phyloP scores from a whole-genome alignment of 371 early-diverging fungal species.

The Furculomyces boomerangus region DNA sequence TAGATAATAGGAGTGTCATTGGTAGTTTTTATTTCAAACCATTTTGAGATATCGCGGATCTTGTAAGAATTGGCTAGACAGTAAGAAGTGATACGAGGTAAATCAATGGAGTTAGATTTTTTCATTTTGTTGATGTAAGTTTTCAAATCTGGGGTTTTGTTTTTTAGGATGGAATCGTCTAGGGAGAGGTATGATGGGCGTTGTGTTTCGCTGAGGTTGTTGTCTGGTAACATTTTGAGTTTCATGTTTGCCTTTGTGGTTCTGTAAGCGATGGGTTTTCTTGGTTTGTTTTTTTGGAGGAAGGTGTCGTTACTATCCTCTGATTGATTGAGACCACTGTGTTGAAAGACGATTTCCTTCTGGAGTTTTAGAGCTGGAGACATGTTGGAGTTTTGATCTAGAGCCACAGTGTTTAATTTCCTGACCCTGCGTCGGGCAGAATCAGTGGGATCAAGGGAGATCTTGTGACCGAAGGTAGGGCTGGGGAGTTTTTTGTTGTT shows the following conservation, averaged over 20 bases:
- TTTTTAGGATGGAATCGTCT: slow-evolving; percentile 24
- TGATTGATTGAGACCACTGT: not conserved
- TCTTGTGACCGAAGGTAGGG: too few relatives aligned
- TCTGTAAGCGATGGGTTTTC: slow-evolving; percentile 30
- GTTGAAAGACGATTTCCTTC: slow-evolving; percentile 1
- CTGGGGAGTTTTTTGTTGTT: too few relatives aligned
- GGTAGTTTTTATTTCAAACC: slow-evolving; percentile 24
- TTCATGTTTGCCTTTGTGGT: slow-evolving; percentile 85
- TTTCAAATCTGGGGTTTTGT: slow-evolving; percentile 18
- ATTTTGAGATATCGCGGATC: slow-evolving; percentile 35
- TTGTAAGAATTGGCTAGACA: slow-evolving; percentile 65
- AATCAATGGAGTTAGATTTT: slow-evolving; percentile 34
- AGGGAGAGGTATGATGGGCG: slow-evolving; percentile 19
- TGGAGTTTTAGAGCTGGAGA: not conserved
- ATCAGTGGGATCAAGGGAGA: too few relatives aligned
- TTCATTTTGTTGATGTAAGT: slow-evolving; percentile 48
- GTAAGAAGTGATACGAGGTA: slow-evolving; percentile 77
- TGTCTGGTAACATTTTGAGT: slow-evolving; percentile 75
- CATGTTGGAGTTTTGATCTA: too few relatives aligned
- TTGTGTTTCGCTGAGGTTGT: slow-evolving; percentile 30
- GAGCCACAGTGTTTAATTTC: too few relatives aligned
- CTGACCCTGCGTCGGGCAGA: too few relatives aligned
- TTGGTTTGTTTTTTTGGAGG: not conserved
- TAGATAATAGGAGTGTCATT: slow-evolving; percentile 4
- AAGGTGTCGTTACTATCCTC: not conserved